Evolutionary conservation across 169 alveolate species (phyloP), one percentile per base, ranked within the genome.

Genomic region (Plasmodium ovale): DNA sequence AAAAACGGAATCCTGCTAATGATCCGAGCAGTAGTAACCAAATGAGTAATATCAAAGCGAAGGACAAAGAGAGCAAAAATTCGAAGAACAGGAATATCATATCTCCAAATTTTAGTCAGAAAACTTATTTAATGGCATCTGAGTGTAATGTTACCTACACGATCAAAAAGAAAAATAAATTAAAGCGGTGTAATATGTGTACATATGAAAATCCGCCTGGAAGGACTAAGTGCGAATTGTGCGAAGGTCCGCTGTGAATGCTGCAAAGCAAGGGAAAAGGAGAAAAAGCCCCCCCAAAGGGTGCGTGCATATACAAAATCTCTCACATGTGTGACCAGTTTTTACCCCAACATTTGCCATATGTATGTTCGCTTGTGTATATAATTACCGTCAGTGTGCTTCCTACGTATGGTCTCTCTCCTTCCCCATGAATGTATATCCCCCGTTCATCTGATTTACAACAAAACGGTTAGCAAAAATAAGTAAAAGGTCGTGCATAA

Each of bases 121-220:
- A 44, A 68, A 29, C 73, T 4, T 60, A 77, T 54, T 42, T 77
- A 16, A 60, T 14, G 51, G 65, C 60, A 16, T 37, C 88, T 9
- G 88, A 77, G 29, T n/a, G 73, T 62, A 77, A 77, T 67, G 67
- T 77, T 67, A 77, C 79, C 3, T 77, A 60, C 27, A 77, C 88
- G 12, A 62, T 77, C 25, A 77, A 77, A 67, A 77, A 54, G 49
- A 77, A 60, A 44, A 77, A 62, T 47, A 77, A 77, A 37, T 19
- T 82, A 0, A 82, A 65, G 69, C 47, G 82, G 3, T 82, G 90
- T 58, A 82, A 51, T 27, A 65, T 65, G 62, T 82, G 90, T 39
- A 82, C 90, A 56, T 82, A 82, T 42, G 90, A 77, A 21, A 77
- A 77, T 39, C 72, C 77, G 9, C n/a, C 16, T 47, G 88, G 62